Evolutionary conservation across 345 rosid species (phyloP).

Genomic region (Populus deltoides): DNA sequence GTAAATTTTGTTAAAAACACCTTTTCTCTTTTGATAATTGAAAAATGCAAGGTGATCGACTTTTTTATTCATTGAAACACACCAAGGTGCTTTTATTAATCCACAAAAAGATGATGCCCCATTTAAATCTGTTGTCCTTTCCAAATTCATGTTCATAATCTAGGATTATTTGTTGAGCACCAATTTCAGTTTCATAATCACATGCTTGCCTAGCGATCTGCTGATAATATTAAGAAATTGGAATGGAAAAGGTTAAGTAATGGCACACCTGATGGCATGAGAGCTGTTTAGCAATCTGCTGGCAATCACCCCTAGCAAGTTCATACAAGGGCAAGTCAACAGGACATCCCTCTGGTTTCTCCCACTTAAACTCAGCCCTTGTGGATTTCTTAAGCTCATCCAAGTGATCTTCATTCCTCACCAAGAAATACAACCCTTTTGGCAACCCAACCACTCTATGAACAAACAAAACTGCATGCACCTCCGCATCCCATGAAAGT

Average conservation of each 20-base stretch:
- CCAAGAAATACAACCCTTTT: constrained; percentile 75
- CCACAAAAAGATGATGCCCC: too few relatives aligned
- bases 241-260: background rate
- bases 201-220: background rate
- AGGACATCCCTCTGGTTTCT: constrained; percentile 78
- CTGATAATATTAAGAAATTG: background rate
- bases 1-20: too few relatives aligned
- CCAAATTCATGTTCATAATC: background rate
- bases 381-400: constrained; percentile 50
- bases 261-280: constrained; percentile 75
- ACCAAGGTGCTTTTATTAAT: background rate
- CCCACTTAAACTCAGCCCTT: constrained; percentile 64
- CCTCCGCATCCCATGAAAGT: constrained; percentile 86
- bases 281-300: constrained; percentile 57
- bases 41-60: background rate
- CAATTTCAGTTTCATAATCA: constrained; percentile 1
- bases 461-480: constrained; percentile 82
- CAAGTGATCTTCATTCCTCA: constrained; percentile 81
- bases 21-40: too few relatives aligned
- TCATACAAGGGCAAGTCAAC: constrained; percentile 58
- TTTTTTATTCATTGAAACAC: background rate
- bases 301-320: constrained; percentile 59
- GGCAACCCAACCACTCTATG: constrained; percentile 71
- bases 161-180: background rate
- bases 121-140: background rate